Evolutionary conservation across 1,284 basidiomycete species (phyloP).

Genomic region (Phellopilus nigrolimitatus): DNA sequence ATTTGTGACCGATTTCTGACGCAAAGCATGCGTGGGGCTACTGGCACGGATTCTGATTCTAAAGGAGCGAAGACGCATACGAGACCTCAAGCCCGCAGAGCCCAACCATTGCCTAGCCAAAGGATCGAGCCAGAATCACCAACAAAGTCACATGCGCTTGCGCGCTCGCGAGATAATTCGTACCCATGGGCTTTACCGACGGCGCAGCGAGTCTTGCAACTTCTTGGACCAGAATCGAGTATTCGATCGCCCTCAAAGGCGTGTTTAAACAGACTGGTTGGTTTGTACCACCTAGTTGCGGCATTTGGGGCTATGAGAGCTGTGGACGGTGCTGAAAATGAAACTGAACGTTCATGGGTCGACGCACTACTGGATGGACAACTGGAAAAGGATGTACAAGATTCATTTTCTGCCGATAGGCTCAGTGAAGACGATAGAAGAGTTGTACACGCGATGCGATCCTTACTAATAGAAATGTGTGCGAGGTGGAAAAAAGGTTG

Average conservation of each 20-base stretch:
- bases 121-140: not conserved
- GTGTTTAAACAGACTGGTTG: slow-evolving; percentile 20
- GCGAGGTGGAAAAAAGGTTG: not conserved
- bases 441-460: slow-evolving; percentile 10
- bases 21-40: slow-evolving; percentile 6
- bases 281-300: slow-evolving; percentile 45
- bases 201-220: not conserved
- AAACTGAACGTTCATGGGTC: slow-evolving; percentile 44
- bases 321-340: slow-evolving; percentile 27
- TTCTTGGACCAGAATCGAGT: slow-evolving; percentile 1
- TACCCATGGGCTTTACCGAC: slow-evolving; percentile 13
- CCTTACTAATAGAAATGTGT: slow-evolving; percentile 1
- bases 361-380: slow-evolving; percentile 32
- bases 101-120: slow-evolving; percentile 2
- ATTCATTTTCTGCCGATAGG: slow-evolving; percentile 25
- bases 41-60: not conserved
- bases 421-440: slow-evolving; percentile 5
- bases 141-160: not conserved
- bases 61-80: not conserved
- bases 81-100: slow-evolving; percentile 14
- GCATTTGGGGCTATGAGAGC: slow-evolving; percentile 43
- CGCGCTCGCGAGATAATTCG: not conserved
- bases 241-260: not conserved
- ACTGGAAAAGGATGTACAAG: slow-evolving; percentile 32
- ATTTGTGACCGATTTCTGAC: slow-evolving; percentile 18